Conservation (phyloP, 2,329 filamentous ascomycete species). For the Fusarium nanum region DNA sequence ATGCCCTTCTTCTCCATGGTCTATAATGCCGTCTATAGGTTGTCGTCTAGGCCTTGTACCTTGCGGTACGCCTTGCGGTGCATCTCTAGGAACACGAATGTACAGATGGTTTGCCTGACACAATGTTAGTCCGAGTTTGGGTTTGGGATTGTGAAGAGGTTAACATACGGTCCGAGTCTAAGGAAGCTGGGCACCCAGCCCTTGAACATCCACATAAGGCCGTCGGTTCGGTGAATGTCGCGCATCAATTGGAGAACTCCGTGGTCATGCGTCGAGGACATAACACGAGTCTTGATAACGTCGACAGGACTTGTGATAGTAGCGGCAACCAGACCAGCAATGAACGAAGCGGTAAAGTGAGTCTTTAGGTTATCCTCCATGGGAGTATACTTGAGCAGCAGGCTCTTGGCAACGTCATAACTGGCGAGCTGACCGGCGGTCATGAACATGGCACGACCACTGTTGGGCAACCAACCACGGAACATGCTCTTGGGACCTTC, state of each 20-base stretch:
- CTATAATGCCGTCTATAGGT: conserved; percentile 45
- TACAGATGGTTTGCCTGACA: conserved; percentile 82
- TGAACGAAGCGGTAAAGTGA: conserved; percentile 81
- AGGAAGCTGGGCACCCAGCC: conserved; percentile 86
- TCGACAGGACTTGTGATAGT: conserved; percentile 88
- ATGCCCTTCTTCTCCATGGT: conserved; percentile 31
- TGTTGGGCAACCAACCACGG: conserved; percentile 87
- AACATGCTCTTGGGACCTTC: conserved; percentile 84
- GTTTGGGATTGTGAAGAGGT: not conserved
- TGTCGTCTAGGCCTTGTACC: conserved; percentile 55
- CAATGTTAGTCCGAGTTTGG: conserved; percentile 22
- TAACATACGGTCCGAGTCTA: conserved; percentile 70
- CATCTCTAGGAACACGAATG: conserved; percentile 86
- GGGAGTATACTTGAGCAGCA: conserved; percentile 73
- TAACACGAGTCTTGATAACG: conserved; percentile 89
- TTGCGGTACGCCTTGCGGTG: conserved; percentile 82
- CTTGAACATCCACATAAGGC: conserved; percentile 86
- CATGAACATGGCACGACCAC: conserved; percentile 85
- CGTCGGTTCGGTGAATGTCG: conserved; percentile 77
- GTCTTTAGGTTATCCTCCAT: conserved; percentile 78
- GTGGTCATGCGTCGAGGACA: conserved; percentile 70
- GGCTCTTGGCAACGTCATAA: conserved; percentile 83
- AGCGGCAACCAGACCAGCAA: conserved; percentile 85
- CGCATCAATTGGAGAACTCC: conserved; percentile 69
- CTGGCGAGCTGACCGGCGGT: conserved; percentile 85